These are phyloP conservation scores for Fusarium pseudocircinatum DNA, from an alignment of 2,329 filamentous ascomycete species.

Conservation along the genomic window DNA sequence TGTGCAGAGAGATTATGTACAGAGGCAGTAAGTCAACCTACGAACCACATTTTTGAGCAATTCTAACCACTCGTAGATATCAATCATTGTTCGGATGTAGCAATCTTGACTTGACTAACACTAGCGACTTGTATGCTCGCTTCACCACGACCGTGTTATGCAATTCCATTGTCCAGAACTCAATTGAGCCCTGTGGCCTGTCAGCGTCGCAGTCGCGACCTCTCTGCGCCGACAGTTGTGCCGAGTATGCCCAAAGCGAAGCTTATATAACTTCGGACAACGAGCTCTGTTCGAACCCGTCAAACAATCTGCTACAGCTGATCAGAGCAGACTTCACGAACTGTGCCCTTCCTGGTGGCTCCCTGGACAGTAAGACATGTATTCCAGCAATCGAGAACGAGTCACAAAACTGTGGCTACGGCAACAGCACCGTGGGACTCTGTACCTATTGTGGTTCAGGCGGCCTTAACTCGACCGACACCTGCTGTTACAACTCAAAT, in stretches of 20 bases:
- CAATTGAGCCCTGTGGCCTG: conserved; percentile 74
- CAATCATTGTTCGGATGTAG: conserved; percentile 82
- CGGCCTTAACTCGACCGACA: conserved; percentile 91
- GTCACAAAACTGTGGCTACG: conserved; percentile 86
- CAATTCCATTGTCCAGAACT: conserved; percentile 94
- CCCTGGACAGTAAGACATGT: conserved; percentile 77
- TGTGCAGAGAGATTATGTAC: conserved; percentile 78
- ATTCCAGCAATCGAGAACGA: conserved; percentile 83
- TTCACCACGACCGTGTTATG: conserved; percentile 94
- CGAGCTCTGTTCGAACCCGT: conserved; percentile 75
- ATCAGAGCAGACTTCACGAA: conserved; percentile 93
- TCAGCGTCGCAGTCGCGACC: conserved; percentile 73
- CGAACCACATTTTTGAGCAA: background rate
- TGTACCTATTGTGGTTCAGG: conserved; percentile 88
- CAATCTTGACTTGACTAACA: conserved; percentile 79
- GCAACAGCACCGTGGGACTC: conserved; percentile 74
- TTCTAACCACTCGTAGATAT: conserved; percentile 68
- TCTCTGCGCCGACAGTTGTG: conserved; percentile 89
- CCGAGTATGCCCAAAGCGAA: conserved; percentile 88
- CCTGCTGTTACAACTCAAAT: conserved; percentile 87
- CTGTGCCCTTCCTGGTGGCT: conserved; percentile 83
- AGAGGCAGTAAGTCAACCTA: conserved; percentile 72
- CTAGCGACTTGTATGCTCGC: conserved; percentile 86
- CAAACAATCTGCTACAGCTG: conserved; percentile 73
- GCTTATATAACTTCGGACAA: conserved; percentile 81